Conservation (phyloP, 441 rosid species). For the Populus hybrid region DNA sequence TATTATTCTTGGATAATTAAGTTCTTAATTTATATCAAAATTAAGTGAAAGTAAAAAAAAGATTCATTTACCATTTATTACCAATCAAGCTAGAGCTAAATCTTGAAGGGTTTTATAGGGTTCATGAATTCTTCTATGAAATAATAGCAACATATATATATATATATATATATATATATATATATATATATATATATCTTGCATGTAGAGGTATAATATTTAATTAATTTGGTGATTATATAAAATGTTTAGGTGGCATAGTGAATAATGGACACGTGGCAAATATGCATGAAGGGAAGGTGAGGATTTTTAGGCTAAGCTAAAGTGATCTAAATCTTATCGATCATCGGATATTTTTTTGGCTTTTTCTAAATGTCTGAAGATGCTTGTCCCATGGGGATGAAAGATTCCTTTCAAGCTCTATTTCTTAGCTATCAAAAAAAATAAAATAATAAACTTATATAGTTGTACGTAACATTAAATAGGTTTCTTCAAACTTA, state of each 20-base stretch:
- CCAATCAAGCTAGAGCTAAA: not conserved
- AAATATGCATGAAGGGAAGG: slow-evolving; percentile 17
- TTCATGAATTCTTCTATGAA: not conserved
- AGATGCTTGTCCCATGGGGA: not conserved
- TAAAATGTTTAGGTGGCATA: not conserved
- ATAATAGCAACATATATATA: too few species aligned
- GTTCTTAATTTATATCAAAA: not conserved
- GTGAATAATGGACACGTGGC: slow-evolving; percentile 8
- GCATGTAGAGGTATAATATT: not conserved
- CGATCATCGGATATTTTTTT: not conserved
- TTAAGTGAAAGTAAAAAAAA: not conserved
- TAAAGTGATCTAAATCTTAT: not conserved
- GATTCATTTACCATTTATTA: not conserved
- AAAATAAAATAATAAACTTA: too few species aligned
- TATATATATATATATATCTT: not conserved
- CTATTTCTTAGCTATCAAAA: not conserved
- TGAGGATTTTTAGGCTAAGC: not conserved
- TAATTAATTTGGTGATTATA: not conserved
- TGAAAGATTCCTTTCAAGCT: not conserved
- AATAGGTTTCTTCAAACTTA: not conserved
- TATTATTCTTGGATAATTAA: not conserved
- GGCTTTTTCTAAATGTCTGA: not conserved
- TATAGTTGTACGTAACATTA: not conserved
- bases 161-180: too few species aligned
- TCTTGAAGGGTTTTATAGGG: not conserved